Evolutionary conservation across 2,329 filamentous ascomycete species (phyloP).

Genomic region (Pestalotiopsis sp.): DNA sequence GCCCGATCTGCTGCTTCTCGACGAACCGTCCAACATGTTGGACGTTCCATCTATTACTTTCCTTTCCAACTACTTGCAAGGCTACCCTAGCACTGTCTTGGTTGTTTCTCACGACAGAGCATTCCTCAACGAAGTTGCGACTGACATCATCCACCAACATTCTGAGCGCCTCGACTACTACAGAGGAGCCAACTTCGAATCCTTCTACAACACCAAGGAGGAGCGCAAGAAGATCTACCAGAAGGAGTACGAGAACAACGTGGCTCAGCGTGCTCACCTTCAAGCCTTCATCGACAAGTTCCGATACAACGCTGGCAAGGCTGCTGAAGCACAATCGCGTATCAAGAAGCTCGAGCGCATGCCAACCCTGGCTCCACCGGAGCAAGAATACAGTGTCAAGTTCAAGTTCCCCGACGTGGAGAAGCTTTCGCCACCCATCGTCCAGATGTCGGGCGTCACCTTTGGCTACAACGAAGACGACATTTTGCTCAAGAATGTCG

Average conservation of each 20-base stretch:
- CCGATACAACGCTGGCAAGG: conserved; percentile 98
- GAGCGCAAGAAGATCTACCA: conserved; percentile 95
- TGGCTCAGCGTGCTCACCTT: conserved; percentile 88
- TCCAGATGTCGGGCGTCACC: conserved; percentile 90
- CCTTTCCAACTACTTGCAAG: conserved; percentile 91
- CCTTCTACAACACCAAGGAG: conserved; percentile 96
- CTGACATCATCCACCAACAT: conserved; percentile 98
- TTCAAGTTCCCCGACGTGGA: conserved; percentile 98
- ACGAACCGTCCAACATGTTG: conserved; percentile 99
- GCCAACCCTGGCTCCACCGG: conserved; percentile 86
- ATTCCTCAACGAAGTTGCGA: conserved; percentile 98
- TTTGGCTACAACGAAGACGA: conserved; percentile 87
- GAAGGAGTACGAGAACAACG: conserved; percentile 98
- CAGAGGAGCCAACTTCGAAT: conserved; percentile 94
- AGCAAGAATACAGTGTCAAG: conserved; percentile 92
- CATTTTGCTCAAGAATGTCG: conserved; percentile 79
- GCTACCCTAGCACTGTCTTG: conserved; percentile 89
- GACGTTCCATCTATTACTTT: conserved; percentile 99
- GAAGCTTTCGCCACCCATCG: conserved; percentile 94
- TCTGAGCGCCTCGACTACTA: conserved; percentile 98
- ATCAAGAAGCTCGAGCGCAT: conserved; percentile 99
- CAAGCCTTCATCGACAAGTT: conserved; percentile 99
- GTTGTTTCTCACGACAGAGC: conserved; percentile 99
- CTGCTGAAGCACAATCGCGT: conserved; percentile 94
- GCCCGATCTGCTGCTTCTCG: conserved; percentile 89